phyloP scores from a whole-genome alignment of 345 rosid genomes.

The Ceriops decandra region DNA sequence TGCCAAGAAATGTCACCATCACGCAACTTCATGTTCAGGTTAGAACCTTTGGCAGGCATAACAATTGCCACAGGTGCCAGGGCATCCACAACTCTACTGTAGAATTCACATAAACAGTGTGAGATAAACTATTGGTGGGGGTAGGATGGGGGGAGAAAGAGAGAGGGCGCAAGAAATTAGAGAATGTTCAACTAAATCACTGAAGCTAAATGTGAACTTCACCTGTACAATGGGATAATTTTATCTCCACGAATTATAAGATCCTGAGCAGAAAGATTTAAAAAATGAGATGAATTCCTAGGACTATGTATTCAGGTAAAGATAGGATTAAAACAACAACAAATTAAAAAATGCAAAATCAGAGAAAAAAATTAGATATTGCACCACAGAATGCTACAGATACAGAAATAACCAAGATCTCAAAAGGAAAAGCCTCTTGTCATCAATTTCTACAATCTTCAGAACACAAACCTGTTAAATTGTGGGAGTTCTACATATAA shows the following conservation, averaged over 20 bases:
- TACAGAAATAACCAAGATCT: background rate
- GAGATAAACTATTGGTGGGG: constrained; percentile 19
- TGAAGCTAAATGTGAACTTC: constrained; percentile 29
- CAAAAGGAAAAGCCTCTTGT: background rate
- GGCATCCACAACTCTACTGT: constrained; percentile 88
- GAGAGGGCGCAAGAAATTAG: background rate
- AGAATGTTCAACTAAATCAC: constrained; percentile 5
- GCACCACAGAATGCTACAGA: background rate
- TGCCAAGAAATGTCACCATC: constrained; percentile 78
- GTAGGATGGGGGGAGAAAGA: background rate
- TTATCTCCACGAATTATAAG: constrained; percentile 79
- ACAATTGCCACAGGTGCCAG: constrained; percentile 83
- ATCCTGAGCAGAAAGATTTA: constrained; percentile 44
- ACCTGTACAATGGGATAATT: constrained; percentile 88
- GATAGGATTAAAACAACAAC: background rate
- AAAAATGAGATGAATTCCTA: constrained; percentile 10
- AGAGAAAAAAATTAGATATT: background rate
- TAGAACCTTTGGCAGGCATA: constrained; percentile 54
- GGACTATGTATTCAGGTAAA: background rate
- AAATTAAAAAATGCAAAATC: background rate
- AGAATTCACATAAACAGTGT: constrained; percentile 33
- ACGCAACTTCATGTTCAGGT: constrained; percentile 53
- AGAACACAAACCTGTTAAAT: background rate
- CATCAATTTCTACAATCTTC: constrained; percentile 4
- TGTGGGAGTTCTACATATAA: too few species aligned